Evolutionary conservation across 140 eudicot genomes (phyloP).

Genomic region (Flaveria floridana): DNA sequence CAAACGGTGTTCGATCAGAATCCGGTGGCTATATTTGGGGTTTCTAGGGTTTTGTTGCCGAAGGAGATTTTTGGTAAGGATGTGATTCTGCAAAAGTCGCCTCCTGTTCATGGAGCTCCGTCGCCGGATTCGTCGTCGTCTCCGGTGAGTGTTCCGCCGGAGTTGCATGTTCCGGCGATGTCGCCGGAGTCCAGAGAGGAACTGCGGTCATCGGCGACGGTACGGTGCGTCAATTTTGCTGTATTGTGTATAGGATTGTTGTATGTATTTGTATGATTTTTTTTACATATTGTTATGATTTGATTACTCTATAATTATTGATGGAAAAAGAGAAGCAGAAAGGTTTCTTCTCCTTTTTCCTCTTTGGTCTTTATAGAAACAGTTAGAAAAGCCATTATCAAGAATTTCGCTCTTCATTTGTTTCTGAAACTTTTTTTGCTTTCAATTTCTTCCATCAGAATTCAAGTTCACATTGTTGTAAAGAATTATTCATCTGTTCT

Average conservation of each 20-base stretch:
- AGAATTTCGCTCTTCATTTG: too few relatives aligned
- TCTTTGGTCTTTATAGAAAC: too few relatives aligned
- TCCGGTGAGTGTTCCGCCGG: slow-evolving; percentile 25
- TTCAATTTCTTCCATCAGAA: not conserved
- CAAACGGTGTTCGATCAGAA: slow-evolving; percentile 92
- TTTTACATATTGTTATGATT: slow-evolving; percentile 13
- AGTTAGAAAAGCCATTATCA: too few relatives aligned
- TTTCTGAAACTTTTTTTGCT: not conserved
- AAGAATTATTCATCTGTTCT: too few relatives aligned
- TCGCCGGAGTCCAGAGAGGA: slow-evolving; percentile 52
- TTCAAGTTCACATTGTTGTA: not conserved
- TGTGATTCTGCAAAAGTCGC: slow-evolving; percentile 26
- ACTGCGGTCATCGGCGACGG: slow-evolving; percentile 36
- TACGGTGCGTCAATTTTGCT: slow-evolving; percentile 30
- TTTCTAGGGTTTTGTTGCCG: slow-evolving; percentile 78
- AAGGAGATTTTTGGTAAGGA: slow-evolving; percentile 66
- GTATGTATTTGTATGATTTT: slow-evolving; percentile 44
- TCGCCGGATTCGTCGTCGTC: slow-evolving; percentile 42
- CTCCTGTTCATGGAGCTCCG: slow-evolving; percentile 32
- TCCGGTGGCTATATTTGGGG: slow-evolving; percentile 89
- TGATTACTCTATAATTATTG: slow-evolving; percentile 13
- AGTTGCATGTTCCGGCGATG: slow-evolving; percentile 39
- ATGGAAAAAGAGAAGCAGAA: slow-evolving; percentile 19
- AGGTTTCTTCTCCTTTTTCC: too few relatives aligned
- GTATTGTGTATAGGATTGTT: slow-evolving; percentile 49